These are phyloP conservation scores for Vitis cinerea DNA, from an alignment of 164 flowering plant genomes.

Conservation along the genomic window DNA sequence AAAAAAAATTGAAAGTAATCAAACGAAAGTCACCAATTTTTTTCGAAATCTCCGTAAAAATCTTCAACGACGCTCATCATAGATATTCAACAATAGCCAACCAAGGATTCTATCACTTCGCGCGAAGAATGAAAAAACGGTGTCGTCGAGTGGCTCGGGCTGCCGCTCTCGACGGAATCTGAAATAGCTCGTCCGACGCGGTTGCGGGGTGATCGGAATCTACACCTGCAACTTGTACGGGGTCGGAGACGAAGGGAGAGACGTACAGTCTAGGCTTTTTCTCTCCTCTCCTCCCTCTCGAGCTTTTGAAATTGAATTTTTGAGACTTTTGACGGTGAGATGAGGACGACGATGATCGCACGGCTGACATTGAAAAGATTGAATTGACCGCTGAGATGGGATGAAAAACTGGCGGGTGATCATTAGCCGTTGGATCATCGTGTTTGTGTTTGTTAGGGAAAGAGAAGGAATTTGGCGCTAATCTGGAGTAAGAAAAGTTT, in stretches of 20 bases:
- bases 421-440: conserved; percentile 15
- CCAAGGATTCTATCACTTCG: no score
- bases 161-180: not conserved
- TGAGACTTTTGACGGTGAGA: conserved; percentile 11
- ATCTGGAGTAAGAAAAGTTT: not conserved
- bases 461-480: conserved; percentile 23
- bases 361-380: conserved; percentile 17
- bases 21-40: not conserved
- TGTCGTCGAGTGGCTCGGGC: no score
- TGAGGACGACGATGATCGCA: conserved; percentile 8
- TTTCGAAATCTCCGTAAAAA: not conserved
- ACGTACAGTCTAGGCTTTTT: not conserved
- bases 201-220: not conserved
- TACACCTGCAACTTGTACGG: not conserved
- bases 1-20: not conserved
- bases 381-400: conserved; percentile 12
- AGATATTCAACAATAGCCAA: no score
- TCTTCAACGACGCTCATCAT: no score
- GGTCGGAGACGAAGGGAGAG: not conserved
- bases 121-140: no score
- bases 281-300: conserved; percentile 12
- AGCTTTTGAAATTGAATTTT: conserved; percentile 22
- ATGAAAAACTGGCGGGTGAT: not conserved
- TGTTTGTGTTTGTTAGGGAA: conserved; percentile 2
- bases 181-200: not conserved